Evolutionary conservation across 805 yeast species (phyloP).

Genomic region (Kluyveromyces lactis): DNA sequence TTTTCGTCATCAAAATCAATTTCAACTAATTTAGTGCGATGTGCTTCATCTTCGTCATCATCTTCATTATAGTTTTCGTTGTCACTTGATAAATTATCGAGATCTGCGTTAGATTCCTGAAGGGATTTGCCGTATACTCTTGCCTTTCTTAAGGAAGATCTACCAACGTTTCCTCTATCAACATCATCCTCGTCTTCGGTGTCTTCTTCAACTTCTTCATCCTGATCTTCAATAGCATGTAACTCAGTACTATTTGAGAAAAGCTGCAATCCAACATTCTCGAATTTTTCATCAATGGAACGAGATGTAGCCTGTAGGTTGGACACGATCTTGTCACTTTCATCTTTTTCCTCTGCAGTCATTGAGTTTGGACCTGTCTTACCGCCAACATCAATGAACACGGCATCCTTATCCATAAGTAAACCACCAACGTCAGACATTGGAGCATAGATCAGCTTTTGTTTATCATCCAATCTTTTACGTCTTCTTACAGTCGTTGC

Average conservation of each 20-base stretch:
- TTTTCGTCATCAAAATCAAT: constrained; percentile 36
- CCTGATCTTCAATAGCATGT: constrained; percentile 35
- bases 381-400: constrained; percentile 62
- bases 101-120: constrained; percentile 38
- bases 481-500: constrained; percentile 62
- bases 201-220: constrained; percentile 31
- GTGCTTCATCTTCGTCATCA: constrained; percentile 32
- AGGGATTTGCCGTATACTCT: constrained; percentile 47
- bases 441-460: constrained; percentile 93
- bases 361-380: constrained; percentile 30
- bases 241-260: constrained; percentile 56
- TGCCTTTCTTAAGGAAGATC: constrained; percentile 56
- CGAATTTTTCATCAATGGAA: constrained; percentile 49
- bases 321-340: constrained; percentile 82
- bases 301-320: constrained; percentile 64
- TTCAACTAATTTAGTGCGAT: constrained; percentile 36
- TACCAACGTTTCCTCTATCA: constrained; percentile 42
- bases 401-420: constrained; percentile 93
- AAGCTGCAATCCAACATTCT: constrained; percentile 64
- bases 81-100: constrained; percentile 36
- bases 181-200: constrained; percentile 21
- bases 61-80: constrained; percentile 36
- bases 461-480: constrained; percentile 87
- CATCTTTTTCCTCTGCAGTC: constrained; percentile 61
- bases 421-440: constrained; percentile 99